Evolutionary conservation across 345 rosid species (phyloP).

Genomic region (Populus deltoides): DNA sequence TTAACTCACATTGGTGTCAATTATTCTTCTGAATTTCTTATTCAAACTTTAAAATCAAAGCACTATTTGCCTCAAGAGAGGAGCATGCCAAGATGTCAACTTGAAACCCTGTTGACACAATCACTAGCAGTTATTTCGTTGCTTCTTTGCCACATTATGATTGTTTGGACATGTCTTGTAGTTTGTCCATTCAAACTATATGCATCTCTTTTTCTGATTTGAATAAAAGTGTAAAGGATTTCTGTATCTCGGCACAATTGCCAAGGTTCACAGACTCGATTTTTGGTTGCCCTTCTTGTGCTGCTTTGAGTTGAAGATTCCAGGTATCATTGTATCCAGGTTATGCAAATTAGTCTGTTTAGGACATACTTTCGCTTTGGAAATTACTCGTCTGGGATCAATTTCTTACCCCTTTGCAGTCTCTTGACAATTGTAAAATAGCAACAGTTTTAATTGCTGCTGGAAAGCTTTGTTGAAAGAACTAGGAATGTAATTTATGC

Average conservation of each 20-base stretch:
- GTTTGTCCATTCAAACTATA: not conserved
- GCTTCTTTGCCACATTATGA: not conserved
- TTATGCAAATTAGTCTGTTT: not conserved
- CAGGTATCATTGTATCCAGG: not conserved
- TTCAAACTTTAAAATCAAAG: not conserved
- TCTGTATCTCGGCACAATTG: not conserved
- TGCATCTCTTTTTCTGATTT: not conserved
- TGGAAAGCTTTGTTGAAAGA: not conserved
- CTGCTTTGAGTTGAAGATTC: not conserved
- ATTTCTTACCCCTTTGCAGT: not conserved
- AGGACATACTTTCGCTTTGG: not conserved
- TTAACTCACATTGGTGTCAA: not conserved
- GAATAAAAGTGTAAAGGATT: not conserved
- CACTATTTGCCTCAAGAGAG: not conserved
- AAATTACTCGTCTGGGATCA: not conserved
- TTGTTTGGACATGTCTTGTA: not conserved
- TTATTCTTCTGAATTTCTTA: not conserved
- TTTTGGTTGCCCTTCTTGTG: not conserved
- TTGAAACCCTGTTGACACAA: not conserved
- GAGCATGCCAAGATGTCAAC: not conserved
- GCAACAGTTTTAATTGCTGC: not conserved
- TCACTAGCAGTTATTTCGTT: not conserved
- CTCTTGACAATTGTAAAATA: not conserved
- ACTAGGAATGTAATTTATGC: not conserved
- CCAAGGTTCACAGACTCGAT: not conserved